Evolutionary conservation across 768 basidiomycete species (phyloP).

Genomic region (Trametes cingulata): DNA sequence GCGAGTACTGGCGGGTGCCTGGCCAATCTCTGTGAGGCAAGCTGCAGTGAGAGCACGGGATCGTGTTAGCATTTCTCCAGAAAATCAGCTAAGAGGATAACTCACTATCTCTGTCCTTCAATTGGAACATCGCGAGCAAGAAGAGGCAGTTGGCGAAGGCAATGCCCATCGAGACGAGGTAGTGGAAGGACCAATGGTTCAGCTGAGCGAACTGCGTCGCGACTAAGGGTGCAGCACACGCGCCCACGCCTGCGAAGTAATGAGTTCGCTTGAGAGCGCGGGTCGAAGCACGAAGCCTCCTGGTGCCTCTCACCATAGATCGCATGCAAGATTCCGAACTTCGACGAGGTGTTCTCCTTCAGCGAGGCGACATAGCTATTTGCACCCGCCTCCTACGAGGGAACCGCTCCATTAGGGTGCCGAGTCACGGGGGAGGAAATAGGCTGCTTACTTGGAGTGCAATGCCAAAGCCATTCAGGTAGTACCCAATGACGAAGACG

Average conservation of each 20-base stretch:
- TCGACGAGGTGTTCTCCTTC: constrained; percentile 53
- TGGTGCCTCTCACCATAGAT: constrained; percentile 49
- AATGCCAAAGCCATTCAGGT: constrained; percentile 51
- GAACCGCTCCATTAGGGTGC: background rate
- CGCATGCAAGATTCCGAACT: constrained; percentile 72
- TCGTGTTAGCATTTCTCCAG: background rate
- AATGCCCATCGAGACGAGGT: constrained; percentile 68
- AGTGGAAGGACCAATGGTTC: constrained; percentile 76
- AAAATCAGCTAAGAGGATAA: too few species aligned
- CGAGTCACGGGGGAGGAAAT: background rate
- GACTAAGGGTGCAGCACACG: constrained; percentile 68
- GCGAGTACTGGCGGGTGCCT: constrained; percentile 40
- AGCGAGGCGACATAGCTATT: constrained; percentile 69
- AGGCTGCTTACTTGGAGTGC: constrained; percentile 41
- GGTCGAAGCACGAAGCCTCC: background rate
- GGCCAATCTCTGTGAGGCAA: constrained; percentile 55
- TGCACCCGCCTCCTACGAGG: constrained; percentile 62
- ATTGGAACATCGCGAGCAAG: constrained; percentile 61
- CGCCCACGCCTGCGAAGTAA: constrained; percentile 55
- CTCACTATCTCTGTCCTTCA: constrained; percentile 75
- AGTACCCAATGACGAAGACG: constrained; percentile 51
- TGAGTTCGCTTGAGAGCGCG: background rate
- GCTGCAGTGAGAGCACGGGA: constrained; percentile 37
- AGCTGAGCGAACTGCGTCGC: constrained; percentile 79
- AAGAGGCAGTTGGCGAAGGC: constrained; percentile 55